A percentile compares a stretch with the other conserved stretches of the same genome.
These are phyloP conservation scores for Pinus albicaulis DNA, from an alignment of 75 land plant species.

Conservation along the genomic window DNA sequence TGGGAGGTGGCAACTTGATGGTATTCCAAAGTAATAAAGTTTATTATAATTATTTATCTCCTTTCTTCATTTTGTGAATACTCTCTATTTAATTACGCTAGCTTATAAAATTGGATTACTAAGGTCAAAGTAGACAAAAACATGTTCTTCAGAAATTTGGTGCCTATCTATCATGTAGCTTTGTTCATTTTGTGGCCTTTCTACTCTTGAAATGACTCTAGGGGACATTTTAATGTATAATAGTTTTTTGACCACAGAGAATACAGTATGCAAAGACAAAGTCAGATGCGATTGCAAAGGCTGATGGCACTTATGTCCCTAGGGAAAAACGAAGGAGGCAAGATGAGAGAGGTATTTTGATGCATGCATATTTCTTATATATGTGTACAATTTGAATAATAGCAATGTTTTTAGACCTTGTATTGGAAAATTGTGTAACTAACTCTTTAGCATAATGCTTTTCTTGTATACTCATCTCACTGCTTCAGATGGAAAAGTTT, in stretches of 20 bases:
- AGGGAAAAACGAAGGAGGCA: conserved; percentile 84
- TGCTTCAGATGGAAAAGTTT: background rate
- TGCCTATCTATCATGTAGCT: background rate
- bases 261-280: conserved; percentile 95
- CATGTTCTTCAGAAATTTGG: background rate
- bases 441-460: background rate
- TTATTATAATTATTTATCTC: too few species aligned
- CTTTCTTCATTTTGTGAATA: too few species aligned
- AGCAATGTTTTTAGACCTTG: background rate
- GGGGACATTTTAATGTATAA: conserved; percentile 1
- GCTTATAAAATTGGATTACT: background rate
- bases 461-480: background rate
- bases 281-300: conserved; percentile 91
- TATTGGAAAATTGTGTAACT: background rate
- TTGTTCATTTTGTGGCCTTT: background rate
- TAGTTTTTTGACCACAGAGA: conserved; percentile 44
- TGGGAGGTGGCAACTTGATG: too few species aligned
- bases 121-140: background rate
- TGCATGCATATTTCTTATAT: background rate
- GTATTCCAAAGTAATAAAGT: too few species aligned
- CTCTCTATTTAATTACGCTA: too few species aligned
- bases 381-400: background rate
- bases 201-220: background rate
- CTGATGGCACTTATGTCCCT: conserved; percentile 92
- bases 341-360: conserved; percentile 75